Evolutionary conservation across 2,329 filamentous ascomycete species (phyloP).

Genomic region (Colletotrichum sp.): DNA sequence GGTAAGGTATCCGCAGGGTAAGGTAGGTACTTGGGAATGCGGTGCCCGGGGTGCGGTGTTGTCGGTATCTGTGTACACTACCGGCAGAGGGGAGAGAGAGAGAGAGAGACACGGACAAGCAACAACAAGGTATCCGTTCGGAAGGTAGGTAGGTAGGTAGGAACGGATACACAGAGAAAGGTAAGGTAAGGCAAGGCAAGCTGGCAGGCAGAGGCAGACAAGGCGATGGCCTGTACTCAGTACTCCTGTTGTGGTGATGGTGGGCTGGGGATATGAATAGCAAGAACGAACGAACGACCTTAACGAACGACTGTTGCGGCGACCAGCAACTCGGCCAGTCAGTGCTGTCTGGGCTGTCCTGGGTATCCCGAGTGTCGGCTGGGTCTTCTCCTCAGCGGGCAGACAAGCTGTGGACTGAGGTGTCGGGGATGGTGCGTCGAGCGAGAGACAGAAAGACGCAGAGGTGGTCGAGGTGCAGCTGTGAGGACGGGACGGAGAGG

Average conservation of each 20-base stretch:
- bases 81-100: neutral
- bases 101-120: neutral
- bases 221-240: neutral
- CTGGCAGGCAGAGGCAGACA: neutral
- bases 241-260: neutral
- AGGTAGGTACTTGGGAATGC: neutral
- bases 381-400: neutral
- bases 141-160: neutral
- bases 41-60: neutral
- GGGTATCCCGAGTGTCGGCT: neutral
- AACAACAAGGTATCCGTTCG: neutral
- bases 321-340: neutral
- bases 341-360: neutral
- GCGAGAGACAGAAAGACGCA: neutral
- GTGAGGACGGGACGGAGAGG: neutral
- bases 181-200: neutral
- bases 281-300: neutral
- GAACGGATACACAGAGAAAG: neutral
- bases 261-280: neutral
- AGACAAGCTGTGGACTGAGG: neutral
- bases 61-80: neutral
- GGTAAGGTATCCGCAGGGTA: neutral
- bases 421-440: slow-evolving; percentile 17
- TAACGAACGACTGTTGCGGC: neutral
- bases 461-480: slow-evolving; percentile 1